Conservation (phyloP, 306 rosid species). For the Malus sieversii region DNA sequence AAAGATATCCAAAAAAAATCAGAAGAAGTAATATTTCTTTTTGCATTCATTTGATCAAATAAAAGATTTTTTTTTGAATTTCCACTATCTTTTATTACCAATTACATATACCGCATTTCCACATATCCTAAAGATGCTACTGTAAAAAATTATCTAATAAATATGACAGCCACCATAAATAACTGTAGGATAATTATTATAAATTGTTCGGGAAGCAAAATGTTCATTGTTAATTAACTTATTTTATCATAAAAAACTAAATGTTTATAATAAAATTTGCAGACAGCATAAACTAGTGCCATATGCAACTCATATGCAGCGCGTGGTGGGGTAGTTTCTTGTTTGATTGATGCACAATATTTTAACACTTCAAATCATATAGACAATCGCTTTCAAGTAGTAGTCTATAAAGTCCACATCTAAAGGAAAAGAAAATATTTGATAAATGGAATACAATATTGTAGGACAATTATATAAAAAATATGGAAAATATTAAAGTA, state of each 20-base stretch:
- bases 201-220: background rate
- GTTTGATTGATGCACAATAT: slow-evolving; percentile 16
- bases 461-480: background rate
- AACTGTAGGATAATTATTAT: background rate
- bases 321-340: slow-evolving; percentile 6
- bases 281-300: background rate
- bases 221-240: background rate
- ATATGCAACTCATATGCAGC: slow-evolving; percentile 4
- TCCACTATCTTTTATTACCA: background rate
- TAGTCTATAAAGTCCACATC: slow-evolving; percentile 42
- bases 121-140: background rate
- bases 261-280: background rate
- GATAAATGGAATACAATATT: background rate
- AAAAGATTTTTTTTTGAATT: background rate
- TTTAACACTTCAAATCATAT: slow-evolving; percentile 36
- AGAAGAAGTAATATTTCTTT: too few relatives aligned
- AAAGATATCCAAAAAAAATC: too few relatives aligned
- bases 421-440: slow-evolving; percentile 12
- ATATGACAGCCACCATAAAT: background rate
- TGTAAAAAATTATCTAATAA: background rate
- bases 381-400: slow-evolving; percentile 78
- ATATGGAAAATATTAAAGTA: slow-evolving; percentile 3
- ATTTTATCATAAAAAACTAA: background rate
- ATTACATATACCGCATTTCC: background rate
- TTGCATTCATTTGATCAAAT: background rate